Percentiles rank a stretch among this genome's conserved stretches.
These are phyloP conservation scores for Ceratocystis variospora DNA, from an alignment of 2,329 filamentous ascomycete species.

Conservation along the genomic window DNA sequence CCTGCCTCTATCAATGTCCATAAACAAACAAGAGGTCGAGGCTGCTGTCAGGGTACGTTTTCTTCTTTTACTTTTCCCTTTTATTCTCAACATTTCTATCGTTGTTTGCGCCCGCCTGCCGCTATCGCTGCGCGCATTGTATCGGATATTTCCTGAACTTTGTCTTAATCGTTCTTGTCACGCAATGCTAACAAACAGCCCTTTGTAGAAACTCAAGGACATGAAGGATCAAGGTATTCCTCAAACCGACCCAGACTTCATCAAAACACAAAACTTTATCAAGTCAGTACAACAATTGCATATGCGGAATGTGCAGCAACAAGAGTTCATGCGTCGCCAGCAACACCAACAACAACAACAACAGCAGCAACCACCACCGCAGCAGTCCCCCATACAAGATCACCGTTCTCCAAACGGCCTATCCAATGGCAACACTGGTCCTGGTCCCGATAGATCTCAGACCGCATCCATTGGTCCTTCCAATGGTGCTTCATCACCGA, in stretches of 20 bases:
- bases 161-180: neutral
- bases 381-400: slow-evolving; percentile 23
- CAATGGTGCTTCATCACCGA: slow-evolving; percentile 16
- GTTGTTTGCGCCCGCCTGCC: too few relatives aligned
- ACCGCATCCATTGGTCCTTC: slow-evolving; percentile 7
- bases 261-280: slow-evolving; percentile 68
- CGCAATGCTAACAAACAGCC: slow-evolving; percentile 1
- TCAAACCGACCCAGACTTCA: slow-evolving; percentile 70
- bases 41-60: slow-evolving; percentile 15
- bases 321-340: slow-evolving; percentile 30
- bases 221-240: slow-evolving; percentile 79
- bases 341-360: slow-evolving; percentile 32
- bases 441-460: slow-evolving; percentile 20
- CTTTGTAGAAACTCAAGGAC: slow-evolving; percentile 62
- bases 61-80: neutral
- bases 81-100: neutral
- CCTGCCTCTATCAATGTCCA: slow-evolving; percentile 8
- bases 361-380: slow-evolving; percentile 29
- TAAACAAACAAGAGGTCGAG: slow-evolving; percentile 16
- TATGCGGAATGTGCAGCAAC: slow-evolving; percentile 38
- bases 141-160: neutral
- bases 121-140: too few relatives aligned
- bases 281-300: slow-evolving; percentile 54
- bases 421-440: slow-evolving; percentile 14
- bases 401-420: slow-evolving; percentile 22